phyloP scores from a whole-genome alignment of 2,329 filamentous ascomycete genomes.

The Ophiocordyceps camponoti-rufipedis region DNA sequence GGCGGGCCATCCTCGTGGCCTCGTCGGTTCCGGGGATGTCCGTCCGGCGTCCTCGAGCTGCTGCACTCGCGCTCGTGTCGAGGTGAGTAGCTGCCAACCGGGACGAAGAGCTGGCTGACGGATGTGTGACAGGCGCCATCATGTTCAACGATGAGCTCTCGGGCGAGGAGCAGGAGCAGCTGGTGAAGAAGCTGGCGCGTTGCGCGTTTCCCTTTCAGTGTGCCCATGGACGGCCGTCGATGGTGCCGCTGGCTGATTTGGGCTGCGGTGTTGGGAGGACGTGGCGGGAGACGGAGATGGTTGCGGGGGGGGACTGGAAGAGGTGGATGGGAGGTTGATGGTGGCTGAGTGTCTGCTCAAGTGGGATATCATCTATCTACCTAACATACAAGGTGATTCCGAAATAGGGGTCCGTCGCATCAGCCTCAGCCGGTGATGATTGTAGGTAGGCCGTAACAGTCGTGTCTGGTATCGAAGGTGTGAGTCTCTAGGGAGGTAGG shows the following conservation, averaged over 20 bases:
- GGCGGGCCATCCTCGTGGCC: slow-evolving; percentile 30
- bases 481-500: too few species aligned
- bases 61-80: slow-evolving; percentile 60
- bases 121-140: slow-evolving; percentile 33
- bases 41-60: slow-evolving; percentile 56
- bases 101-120: neutral
- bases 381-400: too few species aligned
- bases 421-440: neutral
- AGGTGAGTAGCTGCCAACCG: slow-evolving; percentile 20
- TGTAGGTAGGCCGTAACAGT: too few species aligned
- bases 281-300: slow-evolving; percentile 8
- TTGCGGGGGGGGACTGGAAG: slow-evolving; percentile 5
- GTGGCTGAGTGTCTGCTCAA: too few species aligned
- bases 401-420: too few species aligned
- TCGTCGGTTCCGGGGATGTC: slow-evolving; percentile 47
- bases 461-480: too few species aligned
- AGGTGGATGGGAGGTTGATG: slow-evolving; percentile 2
- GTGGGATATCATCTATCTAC: too few species aligned
- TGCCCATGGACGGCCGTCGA: slow-evolving; percentile 56
- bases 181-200: slow-evolving; percentile 37
- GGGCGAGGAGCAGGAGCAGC: slow-evolving; percentile 32
- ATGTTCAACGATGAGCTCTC: slow-evolving; percentile 68
- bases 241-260: slow-evolving; percentile 42
- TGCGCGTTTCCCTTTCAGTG: slow-evolving; percentile 69
- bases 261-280: slow-evolving; percentile 11